Base-by-base conservation (phyloP, 2,329 filamentous ascomycete genomes). In the Fusarium sp. region DNA sequence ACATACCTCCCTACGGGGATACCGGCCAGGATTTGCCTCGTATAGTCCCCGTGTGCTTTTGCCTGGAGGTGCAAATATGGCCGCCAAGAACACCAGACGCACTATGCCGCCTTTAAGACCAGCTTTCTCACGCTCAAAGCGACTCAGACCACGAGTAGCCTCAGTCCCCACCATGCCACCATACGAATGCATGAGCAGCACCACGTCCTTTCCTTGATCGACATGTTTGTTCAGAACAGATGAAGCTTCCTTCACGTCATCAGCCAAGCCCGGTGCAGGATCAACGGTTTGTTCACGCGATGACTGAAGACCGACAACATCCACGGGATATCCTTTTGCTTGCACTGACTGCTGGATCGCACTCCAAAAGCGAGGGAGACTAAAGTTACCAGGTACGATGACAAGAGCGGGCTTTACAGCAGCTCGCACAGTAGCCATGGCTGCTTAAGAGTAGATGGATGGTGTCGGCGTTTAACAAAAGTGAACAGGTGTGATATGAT, bases 161-260 rank as follows among this genome's bases (percentile, higher is more conserved):
- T 64, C 59, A 1, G 59, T 64, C 1, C 61, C 59, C 0, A 57
- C 59, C 51, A 64, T 64, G 1, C 61, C 61, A 3, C 61, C 61
- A 34, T 64, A 64, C 1, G 59, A 64, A n/a, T 64, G 59, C 59
- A 64, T 64, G 2, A 64, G 61, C 6, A 64, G 3, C 6, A 64
- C 51, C 4, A 64, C 28, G 10, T 64, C 39, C 0, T 51, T 50
- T 2, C 51, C 51, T 7, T 42, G 22, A 3, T 45, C n/a, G 5
- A 64, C 33, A 14, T 64, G 22, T 0, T 42, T 64, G 3, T 45
- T 38, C 1, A 64, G 51, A 6, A 64, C 34, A 6, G 22, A 33
- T 1, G 53, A 19, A 5, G 59, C 22, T 28, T 38, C 51, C 13
- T 42, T 21, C 2, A 64, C 44, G 8, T 64, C 61, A 7, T 64